These are phyloP conservation scores for Cornus controversa DNA, from an alignment of 148 eudicot species.

Conservation along the genomic window DNA sequence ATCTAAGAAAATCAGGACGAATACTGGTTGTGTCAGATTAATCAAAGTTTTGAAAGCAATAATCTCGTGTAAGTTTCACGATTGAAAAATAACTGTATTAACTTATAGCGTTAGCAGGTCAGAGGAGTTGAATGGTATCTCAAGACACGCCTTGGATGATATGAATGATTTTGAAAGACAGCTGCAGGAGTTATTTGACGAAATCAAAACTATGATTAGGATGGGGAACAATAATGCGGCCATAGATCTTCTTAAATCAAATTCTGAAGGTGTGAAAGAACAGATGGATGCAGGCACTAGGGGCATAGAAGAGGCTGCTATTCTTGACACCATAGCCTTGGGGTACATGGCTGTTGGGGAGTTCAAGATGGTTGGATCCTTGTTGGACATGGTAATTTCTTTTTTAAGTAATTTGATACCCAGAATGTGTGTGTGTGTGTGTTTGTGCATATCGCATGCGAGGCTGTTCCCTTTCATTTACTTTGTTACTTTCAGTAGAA, in stretches of 20 bases:
- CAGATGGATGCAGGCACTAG: constrained; percentile 56
- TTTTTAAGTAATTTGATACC: not conserved
- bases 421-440: not conserved
- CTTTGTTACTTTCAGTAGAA: not conserved
- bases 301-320: constrained; percentile 83
- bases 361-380: constrained; percentile 49
- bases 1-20: not conserved
- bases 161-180: constrained; percentile 60
- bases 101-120: constrained; percentile 38
- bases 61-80: not conserved
- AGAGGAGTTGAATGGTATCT: constrained; percentile 36
- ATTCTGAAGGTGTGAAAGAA: constrained; percentile 72
- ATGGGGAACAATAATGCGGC: constrained; percentile 69
- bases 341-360: constrained; percentile 74
- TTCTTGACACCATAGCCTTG: constrained; percentile 70
- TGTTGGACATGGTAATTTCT: constrained; percentile 56
- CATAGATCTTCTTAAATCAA: constrained; percentile 66
- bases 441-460: too few species aligned
- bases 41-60: not conserved
- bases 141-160: constrained; percentile 38
- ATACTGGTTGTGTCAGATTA: not conserved
- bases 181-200: constrained; percentile 72
- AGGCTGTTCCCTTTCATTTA: not conserved
- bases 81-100: constrained; percentile 5
- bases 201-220: constrained; percentile 69